Evolutionary conservation across 2,329 filamentous ascomycete genomes (phyloP).

Genomic region (Aureobasidium sp.): DNA sequence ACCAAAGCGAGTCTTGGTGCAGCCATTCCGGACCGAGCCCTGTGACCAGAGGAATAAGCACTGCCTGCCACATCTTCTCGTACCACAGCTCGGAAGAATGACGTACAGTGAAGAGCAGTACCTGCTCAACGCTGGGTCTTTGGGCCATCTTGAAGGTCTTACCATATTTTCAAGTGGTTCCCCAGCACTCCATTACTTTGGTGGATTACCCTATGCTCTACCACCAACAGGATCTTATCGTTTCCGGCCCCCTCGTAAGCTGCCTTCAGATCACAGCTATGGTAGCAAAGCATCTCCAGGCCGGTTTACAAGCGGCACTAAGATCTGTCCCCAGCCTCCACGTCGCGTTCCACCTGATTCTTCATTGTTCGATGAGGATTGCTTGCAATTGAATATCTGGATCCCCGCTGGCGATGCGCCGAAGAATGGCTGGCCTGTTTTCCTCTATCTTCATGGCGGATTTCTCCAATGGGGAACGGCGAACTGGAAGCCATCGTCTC

Average conservation of each 20-base stretch:
- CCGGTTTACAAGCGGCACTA: slow-evolving; percentile 34
- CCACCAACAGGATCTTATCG: slow-evolving; percentile 36
- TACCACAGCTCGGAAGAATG: not conserved
- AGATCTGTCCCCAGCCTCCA: slow-evolving; percentile 46
- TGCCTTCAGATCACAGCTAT: slow-evolving; percentile 45
- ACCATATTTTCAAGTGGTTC: slow-evolving; percentile 31
- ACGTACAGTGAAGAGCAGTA: not conserved
- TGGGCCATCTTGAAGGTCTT: slow-evolving; percentile 44
- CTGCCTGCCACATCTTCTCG: too few relatives aligned
- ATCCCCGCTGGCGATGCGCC: slow-evolving; percentile 41
- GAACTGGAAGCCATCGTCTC: slow-evolving; percentile 36
- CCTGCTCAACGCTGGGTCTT: slow-evolving; percentile 20
- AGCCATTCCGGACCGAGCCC: too few relatives aligned
- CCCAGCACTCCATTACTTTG: slow-evolving; percentile 45
- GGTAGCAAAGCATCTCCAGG: slow-evolving; percentile 44
- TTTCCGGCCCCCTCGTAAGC: slow-evolving; percentile 43
- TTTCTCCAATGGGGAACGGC: slow-evolving; percentile 51
- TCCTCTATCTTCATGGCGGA: slow-evolving; percentile 51
- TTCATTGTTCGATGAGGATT: slow-evolving; percentile 43
- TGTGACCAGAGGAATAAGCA: too few relatives aligned
- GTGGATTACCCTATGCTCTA: slow-evolving; percentile 49
- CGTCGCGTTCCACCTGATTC: slow-evolving; percentile 9
- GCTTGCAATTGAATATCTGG: slow-evolving; percentile 50
- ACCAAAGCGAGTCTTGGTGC: too few relatives aligned
- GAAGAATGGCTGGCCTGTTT: slow-evolving; percentile 47